These are phyloP conservation scores for Neophaeococcomyces aloes DNA, from an alignment of 2,329 filamentous ascomycete genomes.

Conservation along the genomic window DNA sequence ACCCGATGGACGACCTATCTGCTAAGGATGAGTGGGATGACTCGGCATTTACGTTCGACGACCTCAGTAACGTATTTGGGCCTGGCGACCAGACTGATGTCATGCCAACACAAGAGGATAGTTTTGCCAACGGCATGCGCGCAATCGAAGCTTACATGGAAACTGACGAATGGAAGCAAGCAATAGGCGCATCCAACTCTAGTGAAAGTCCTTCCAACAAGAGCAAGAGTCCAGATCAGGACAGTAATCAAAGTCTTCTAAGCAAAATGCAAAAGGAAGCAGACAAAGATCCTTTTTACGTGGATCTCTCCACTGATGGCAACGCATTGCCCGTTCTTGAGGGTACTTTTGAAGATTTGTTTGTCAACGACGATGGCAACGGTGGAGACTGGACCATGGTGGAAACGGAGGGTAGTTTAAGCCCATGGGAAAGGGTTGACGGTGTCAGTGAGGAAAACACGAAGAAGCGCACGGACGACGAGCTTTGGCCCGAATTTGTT, in stretches of 20 bases:
- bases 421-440: constrained; percentile 1
- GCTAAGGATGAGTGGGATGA: constrained; percentile 16
- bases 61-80: constrained; percentile 17
- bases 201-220: constrained; percentile 3
- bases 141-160: constrained; percentile 13
- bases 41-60: constrained; percentile 15
- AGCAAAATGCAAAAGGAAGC: background rate
- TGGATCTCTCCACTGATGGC: background rate
- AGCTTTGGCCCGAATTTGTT: no score
- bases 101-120: constrained; percentile 15
- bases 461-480: no score
- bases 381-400: background rate
- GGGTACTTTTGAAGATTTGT: constrained; percentile 1
- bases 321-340: background rate
- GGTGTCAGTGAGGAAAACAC: no score
- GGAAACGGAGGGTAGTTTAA: constrained; percentile 1
- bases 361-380: background rate
- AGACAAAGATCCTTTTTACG: background rate
- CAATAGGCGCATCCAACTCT: constrained; percentile 10
- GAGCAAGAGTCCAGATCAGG: constrained; percentile 8
- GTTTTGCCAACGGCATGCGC: constrained; percentile 11
- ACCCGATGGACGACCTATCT: background rate
- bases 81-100: constrained; percentile 19
- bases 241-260: constrained; percentile 3
- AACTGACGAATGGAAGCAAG: constrained; percentile 3